Evolutionary conservation across 805 yeast species (phyloP), one percentile per base, ranked within the genome.

Genomic region (Trichomonascus vanleenenianus): DNA sequence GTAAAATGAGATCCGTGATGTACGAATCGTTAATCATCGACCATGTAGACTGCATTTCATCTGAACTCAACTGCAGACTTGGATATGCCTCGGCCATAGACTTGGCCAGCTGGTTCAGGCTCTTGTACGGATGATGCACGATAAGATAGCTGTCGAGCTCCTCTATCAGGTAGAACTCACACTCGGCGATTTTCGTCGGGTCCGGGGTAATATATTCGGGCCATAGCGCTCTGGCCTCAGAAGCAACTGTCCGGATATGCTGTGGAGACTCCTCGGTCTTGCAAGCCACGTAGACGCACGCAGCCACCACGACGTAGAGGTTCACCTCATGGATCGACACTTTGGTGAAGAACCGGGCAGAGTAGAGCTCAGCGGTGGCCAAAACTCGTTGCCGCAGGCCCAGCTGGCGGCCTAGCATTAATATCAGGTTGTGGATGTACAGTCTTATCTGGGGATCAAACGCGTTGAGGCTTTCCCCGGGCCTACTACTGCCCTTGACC

Each of bases 261-360:
- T 85, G 95, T 1, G 98, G 97, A 55, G 86, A 83, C 63, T 93
- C 98, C 62, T 93, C 97, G 30, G 88, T 83, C 60, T 93, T 91
- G 66, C 96, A 84, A 0, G 97, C 89, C 27, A 93, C 72, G 57
- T 93, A 93, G 2, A 91, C 72, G 53, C 93, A 81, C 0, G 97
- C 80, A 0, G 98, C 79, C 9, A 87, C 82, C 45, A 89, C 64
- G 36, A 88, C 65, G 58, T 88, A 91, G 1, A 85, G 68, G 59
- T 93, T 93, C 46, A 88, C 75, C 60, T 93, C 98, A 52, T 82
- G 78, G 11, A 87, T 64, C 10, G 86, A 78, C 0, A 80, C 89
- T 39, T 75, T 72, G 2, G 85, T 75, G 38, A 88, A 68, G 56
- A 91, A 87, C 39, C 98, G 63, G n/a, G 83, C 71, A 16, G 88